phyloP scores from a whole-genome alignment of 2,329 filamentous ascomycete species.

The Coniosporium tulheliwenetii region DNA sequence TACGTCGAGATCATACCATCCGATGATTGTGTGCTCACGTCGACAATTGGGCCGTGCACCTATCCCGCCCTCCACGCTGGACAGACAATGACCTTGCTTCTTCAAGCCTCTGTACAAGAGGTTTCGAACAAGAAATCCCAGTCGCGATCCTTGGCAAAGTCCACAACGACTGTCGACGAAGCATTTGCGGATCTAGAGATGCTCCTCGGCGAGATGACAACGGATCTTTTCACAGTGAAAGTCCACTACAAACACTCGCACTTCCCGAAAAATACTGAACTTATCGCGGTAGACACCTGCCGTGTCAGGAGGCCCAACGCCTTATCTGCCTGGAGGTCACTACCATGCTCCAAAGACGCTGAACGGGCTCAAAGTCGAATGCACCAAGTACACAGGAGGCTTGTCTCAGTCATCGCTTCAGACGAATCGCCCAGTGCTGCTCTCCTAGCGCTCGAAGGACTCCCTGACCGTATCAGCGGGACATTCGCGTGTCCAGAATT shows the following conservation, averaged over 20 bases:
- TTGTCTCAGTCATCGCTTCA: no score
- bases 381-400: no score
- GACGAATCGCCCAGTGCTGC: no score
- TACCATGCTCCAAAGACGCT: no score
- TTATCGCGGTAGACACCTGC: conserved; percentile 13
- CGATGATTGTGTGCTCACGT: conserved; percentile 2
- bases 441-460: no score
- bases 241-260: conserved; percentile 18
- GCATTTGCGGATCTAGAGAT: conserved; percentile 6
- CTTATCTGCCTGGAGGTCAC: conserved; percentile 15
- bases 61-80: conserved; percentile 2
- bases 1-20: conserved; percentile 2
- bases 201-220: conserved; percentile 6
- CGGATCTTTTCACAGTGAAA: conserved; percentile 7
- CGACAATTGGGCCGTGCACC: conserved; percentile 2
- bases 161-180: background rate
- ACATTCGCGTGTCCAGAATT: no score
- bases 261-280: conserved; percentile 13
- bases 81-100: conserved; percentile 3
- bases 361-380: no score
- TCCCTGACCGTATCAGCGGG: no score
- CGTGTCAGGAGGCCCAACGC: conserved; percentile 14
- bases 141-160: background rate
- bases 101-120: conserved; percentile 2
- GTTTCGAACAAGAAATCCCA: background rate